phyloP scores from a whole-genome alignment of 2,329 filamentous ascomycete species.

The Didymella pomorum region DNA sequence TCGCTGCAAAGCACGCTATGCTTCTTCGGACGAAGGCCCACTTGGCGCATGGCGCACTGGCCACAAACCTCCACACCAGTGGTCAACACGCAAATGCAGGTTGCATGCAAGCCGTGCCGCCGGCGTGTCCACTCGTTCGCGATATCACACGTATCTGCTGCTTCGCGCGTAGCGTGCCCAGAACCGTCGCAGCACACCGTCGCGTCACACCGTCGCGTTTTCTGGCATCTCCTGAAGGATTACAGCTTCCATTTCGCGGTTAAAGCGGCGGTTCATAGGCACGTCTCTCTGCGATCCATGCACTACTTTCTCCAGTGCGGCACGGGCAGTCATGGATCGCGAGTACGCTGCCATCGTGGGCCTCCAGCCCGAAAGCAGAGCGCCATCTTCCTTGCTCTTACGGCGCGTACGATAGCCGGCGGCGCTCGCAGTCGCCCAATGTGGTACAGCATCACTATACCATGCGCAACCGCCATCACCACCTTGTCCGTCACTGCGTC shows the following conservation, averaged over 20 bases:
- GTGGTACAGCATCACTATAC: constrained; percentile 3
- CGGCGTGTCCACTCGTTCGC: constrained; percentile 12
- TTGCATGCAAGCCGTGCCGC: constrained; percentile 18
- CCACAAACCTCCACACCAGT: constrained; percentile 13
- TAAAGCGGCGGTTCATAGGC: constrained; percentile 15
- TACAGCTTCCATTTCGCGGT: constrained; percentile 7
- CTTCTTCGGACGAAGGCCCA: background rate
- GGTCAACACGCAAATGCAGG: constrained; percentile 13
- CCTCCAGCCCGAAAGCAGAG: constrained; percentile 2
- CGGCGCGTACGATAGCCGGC: constrained; percentile 15
- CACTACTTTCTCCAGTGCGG: constrained; percentile 20
- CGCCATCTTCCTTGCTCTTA: constrained; percentile 8
- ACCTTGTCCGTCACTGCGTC: constrained; percentile 5
- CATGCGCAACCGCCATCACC: constrained; percentile 1
- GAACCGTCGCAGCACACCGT: background rate
- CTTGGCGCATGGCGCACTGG: constrained; percentile 3
- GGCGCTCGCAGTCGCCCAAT: background rate
- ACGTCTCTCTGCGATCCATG: constrained; percentile 16
- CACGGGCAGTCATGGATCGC: constrained; percentile 18
- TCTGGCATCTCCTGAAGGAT: background rate
- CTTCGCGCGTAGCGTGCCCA: constrained; percentile 6
- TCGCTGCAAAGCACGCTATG: constrained; percentile 7
- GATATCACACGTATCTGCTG: constrained; percentile 8
- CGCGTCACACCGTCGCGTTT: background rate
- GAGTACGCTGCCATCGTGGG: constrained; percentile 11